Conservation (phyloP, 2,329 filamentous ascomycete genomes). For the Ilyonectria sp. region DNA sequence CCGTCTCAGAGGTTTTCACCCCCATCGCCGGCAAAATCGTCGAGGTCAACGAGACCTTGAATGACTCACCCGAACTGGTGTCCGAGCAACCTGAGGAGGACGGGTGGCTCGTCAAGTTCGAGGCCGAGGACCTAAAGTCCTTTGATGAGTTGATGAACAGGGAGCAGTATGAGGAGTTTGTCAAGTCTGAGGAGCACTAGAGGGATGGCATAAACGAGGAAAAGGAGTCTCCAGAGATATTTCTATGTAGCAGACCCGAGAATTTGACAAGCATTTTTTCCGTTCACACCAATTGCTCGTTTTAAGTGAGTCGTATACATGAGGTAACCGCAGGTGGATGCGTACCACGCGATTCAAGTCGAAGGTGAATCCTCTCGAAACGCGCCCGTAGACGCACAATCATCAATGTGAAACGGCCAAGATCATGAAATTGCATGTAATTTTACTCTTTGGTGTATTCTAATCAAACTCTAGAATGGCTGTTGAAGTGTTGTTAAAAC, state of each 20-base stretch:
- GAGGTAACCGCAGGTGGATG: not conserved
- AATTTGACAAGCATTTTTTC: not conserved
- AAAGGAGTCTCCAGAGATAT: not conserved
- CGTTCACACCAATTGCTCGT: not conserved
- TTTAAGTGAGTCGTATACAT: too few relatives aligned
- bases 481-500: constrained; percentile 1
- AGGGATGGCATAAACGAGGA: not conserved
- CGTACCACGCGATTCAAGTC: not conserved
- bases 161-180: constrained; percentile 70
- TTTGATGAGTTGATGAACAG: constrained; percentile 78
- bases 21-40: constrained; percentile 82
- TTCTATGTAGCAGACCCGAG: not conserved
- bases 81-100: constrained; percentile 82
- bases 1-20: constrained; percentile 89
- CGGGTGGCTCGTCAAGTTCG: constrained; percentile 88
- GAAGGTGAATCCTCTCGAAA: not conserved
- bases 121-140: constrained; percentile 72
- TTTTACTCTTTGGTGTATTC: not conserved
- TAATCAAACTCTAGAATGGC: not conserved
- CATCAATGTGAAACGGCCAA: not conserved
- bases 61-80: constrained; percentile 79
- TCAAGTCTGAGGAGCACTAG: constrained; percentile 30
- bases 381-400: not conserved
- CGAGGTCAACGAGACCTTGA: constrained; percentile 77
- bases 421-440: constrained; percentile 3